Evolutionary conservation across 164 flowering plant genomes (phyloP), one percentile per base, ranked within the genome.

Genomic region (Kingdonia uniflora): DNA sequence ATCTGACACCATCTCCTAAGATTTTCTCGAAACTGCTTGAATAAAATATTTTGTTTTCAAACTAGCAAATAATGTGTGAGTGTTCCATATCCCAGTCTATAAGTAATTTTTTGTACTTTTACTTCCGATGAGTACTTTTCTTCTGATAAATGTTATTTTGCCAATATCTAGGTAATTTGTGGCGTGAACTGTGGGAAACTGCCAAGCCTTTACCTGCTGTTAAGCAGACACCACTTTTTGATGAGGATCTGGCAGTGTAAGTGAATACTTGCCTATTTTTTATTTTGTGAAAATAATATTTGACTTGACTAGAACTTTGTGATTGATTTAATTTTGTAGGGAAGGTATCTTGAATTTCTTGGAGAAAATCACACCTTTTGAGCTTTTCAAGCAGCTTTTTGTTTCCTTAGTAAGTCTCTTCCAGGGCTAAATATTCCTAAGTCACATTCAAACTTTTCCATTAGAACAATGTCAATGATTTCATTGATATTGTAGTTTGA

Each of bases 201-300:
- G 63, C 97, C 39, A 91, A 85, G 67, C 85, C 95, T 46, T 68
- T 91, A 40, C 95, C 97, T 41, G 89, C 97, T 66, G 78, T 79
- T 53, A 81, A 73, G 59, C 97, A 91, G 64, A 37, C 86, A 50
- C 95, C 95, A 15, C 82, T 91, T 19, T 87, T 71, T 61, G 97
- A 91, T 56, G 97, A 85, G 68, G 97, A 91, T 65, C 69, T 91
- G 71, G 86, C 89, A 52, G 97, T 87, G 97, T 91, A 74, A 80
- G 97, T 66, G 54, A 54, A 42, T 10, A n/a, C 7, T 15, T 21
- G 21, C n/a, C 12, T 25, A 33, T 17, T 13, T 20, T 26, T 37
- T 38, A 42, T 43, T 22, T 51, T 24, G 13, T 57, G 14, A 59
- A 42, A 26, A 6, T 11, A 45, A 39, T 38, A 14, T 42, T 14